phyloP scores from a whole-genome alignment of 345 rosid genomes.

The Salix arbutifolia region DNA sequence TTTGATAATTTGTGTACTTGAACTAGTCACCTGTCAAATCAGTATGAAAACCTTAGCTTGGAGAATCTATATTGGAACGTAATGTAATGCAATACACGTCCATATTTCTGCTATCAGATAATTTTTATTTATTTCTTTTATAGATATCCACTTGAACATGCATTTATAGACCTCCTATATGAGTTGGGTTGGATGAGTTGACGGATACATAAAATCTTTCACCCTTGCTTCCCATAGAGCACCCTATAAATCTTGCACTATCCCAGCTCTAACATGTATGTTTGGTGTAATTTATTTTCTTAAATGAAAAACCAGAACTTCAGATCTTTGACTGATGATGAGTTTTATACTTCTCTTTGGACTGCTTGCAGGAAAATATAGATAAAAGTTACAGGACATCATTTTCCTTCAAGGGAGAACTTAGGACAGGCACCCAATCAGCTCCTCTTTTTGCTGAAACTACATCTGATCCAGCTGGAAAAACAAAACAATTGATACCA shows the following conservation, averaged over 20 bases:
- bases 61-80: slow-evolving; percentile 2
- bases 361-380: slow-evolving; percentile 50
- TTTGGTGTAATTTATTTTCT: not conserved
- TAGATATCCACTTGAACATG: not conserved
- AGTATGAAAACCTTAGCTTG: not conserved
- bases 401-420: slow-evolving; percentile 34
- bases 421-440: slow-evolving; percentile 25
- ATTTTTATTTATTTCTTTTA: slow-evolving; percentile 3
- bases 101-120: not conserved
- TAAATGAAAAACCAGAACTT: not conserved
- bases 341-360: slow-evolving; percentile 7
- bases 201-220: not conserved
- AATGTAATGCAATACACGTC: not conserved
- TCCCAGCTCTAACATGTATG: not conserved
- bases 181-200: slow-evolving; percentile 6
- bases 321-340: slow-evolving; percentile 5
- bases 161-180: not conserved
- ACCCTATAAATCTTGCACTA: not conserved
- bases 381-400: slow-evolving; percentile 34
- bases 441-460: slow-evolving; percentile 26
- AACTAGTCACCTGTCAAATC: not conserved
- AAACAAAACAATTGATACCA: slow-evolving; percentile 7
- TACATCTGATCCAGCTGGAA: slow-evolving; percentile 9
- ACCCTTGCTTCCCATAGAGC: not conserved
- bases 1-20: not conserved